Evolutionary conservation across 441 rosid species (phyloP), one percentile per base, ranked within the genome.

Genomic region (Hypseocharis bilobata): DNA sequence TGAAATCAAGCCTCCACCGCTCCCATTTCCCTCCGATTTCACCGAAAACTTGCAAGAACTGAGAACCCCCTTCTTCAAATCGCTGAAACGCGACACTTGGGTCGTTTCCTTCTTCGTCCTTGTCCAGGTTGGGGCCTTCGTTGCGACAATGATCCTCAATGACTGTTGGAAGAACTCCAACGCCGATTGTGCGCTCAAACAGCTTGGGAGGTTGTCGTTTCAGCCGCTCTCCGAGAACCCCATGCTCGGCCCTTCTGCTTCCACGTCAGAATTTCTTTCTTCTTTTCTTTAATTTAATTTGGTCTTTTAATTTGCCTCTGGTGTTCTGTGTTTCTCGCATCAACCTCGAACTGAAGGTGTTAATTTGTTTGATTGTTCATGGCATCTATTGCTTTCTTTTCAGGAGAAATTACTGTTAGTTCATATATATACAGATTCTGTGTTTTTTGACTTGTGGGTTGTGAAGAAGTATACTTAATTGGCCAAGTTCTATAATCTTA

Each of bases 181-280:
- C 51, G 88, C 77, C 0, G 85, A 85, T 32, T 87, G 92, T 71
- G 77, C 81, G 30, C 62, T 76, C 30, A 58, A 70, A 57, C 34
- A 71, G 59, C 75, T 84, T 2, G 79, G 87, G 3, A 76, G 82
- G 69, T 64, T 82, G 60, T 83, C 93, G n/a, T 89, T 89, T 34
- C 98, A 92, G 78, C 93, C 87, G 28, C 78, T 89, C 67, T 74
- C 81, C 7, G 93, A 92, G 81, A 88, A 88, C 72, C 96, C 92
- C 57, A 71, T 86, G 69, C 89, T 89, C 55, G 96, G 96, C 6
- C 95, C 95, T 42, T 85, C 93, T 44, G 85, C 96, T 62, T 92
- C 96, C 34, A 78, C 93, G 95, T 85, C 17, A 70, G 89, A 65
- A 8, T 38, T 63, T 65, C 23, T 8, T 3, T 7, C 22, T 19